A percentile compares a stretch with the other conserved stretches of the same genome.
Conservation (phyloP, 2,329 filamentous ascomycete species). For the Coniochaeta sp. region DNA sequence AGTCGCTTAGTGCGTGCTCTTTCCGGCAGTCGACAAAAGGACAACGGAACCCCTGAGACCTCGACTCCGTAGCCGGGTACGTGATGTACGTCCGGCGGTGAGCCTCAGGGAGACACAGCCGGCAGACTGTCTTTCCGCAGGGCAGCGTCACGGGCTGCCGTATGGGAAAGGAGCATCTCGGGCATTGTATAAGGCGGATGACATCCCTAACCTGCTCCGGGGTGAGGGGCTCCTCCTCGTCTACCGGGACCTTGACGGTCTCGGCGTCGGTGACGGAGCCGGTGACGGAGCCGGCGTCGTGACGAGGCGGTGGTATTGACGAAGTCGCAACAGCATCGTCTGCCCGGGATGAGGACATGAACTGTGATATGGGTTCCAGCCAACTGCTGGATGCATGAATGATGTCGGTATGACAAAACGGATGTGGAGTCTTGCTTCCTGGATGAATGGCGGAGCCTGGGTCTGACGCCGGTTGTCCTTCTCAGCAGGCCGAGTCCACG, state of each 20-base stretch:
- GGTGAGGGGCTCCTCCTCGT: conserved; percentile 6
- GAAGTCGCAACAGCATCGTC: conserved; percentile 3
- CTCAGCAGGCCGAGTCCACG: not conserved
- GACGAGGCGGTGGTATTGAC: not conserved
- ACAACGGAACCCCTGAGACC: conserved; percentile 67
- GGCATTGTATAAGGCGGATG: conserved; percentile 72
- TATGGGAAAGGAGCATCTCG: conserved; percentile 62
- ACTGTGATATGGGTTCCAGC: conserved; percentile 1
- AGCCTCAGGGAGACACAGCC: conserved; percentile 61
- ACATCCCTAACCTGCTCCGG: conserved; percentile 53
- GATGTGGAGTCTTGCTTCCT: not conserved
- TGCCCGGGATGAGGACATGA: conserved; percentile 1
- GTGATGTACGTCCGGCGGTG: conserved; percentile 64
- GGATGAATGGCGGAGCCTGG: not conserved
- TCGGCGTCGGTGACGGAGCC: conserved; percentile 9
- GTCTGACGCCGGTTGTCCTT: not conserved
- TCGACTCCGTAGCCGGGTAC: conserved; percentile 63
- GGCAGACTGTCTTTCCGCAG: conserved; percentile 75
- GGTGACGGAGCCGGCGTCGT: conserved; percentile 4
- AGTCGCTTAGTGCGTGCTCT: conserved; percentile 73
- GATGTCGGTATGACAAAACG: not conserved
- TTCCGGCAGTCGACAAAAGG: conserved; percentile 58
- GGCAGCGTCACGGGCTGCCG: conserved; percentile 67
- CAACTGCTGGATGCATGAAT: conserved; percentile 2
- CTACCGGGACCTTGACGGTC: conserved; percentile 10